Percentiles rank a stretch among this genome's conserved stretches.
phyloP scores from a whole-genome alignment of 306 rosid species.

The Astragalus membranaceus region DNA sequence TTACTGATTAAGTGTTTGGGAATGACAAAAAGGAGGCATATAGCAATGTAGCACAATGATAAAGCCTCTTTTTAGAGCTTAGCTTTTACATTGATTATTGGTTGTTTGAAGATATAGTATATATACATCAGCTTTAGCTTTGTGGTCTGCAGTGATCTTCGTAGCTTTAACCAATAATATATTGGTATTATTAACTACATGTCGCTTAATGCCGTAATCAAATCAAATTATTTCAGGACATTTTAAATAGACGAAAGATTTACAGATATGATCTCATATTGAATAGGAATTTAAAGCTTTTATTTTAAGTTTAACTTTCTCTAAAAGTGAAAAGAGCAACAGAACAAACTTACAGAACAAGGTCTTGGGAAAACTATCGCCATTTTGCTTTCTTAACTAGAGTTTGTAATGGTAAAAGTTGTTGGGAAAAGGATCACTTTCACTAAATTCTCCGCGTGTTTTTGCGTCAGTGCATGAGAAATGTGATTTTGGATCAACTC shows the following conservation, averaged over 20 bases:
- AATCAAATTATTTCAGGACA: neutral
- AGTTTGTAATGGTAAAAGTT: neutral
- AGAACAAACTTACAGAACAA: constrained; percentile 13
- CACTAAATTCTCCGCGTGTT: neutral
- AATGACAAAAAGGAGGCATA: neutral
- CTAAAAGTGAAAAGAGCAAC: constrained; percentile 9
- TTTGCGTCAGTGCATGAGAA: too few relatives aligned
- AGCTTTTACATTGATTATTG: constrained; percentile 20
- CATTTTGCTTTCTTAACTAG: neutral
- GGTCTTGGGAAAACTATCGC: neutral
- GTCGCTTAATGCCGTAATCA: neutral
- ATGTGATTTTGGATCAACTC: too few relatives aligned
- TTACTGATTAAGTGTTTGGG: constrained; percentile 20
- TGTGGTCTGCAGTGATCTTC: neutral
- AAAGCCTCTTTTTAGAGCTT: constrained; percentile 7
- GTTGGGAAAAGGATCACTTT: neutral
- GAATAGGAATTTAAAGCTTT: constrained; percentile 7
- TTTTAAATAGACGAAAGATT: neutral
- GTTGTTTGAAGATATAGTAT: neutral
- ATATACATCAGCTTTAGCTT: neutral
- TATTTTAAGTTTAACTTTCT: neutral
- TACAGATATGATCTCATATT: neutral
- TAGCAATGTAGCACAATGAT: constrained; percentile 4
- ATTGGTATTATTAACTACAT: neutral
- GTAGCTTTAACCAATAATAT: neutral